These are phyloP conservation scores for Entoloma clypeatum DNA, from an alignment of 1,284 basidiomycete genomes.

Conservation along the genomic window DNA sequence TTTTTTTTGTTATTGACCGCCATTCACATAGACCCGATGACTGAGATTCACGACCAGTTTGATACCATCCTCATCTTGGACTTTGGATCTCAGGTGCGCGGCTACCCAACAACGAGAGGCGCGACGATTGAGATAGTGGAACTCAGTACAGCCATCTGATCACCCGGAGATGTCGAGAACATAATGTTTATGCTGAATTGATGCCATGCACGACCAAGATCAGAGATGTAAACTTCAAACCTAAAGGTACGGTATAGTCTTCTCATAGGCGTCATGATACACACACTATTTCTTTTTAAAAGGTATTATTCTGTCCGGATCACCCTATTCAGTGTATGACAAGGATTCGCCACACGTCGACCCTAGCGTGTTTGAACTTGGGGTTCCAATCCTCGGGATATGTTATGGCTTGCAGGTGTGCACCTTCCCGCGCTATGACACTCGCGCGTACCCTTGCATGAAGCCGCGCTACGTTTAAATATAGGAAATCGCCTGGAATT, in stretches of 20 bases:
- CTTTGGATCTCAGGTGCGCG: slow-evolving; percentile 90
- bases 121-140: slow-evolving; percentile 11
- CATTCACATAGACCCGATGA: slow-evolving; percentile 39
- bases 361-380: slow-evolving; percentile 88
- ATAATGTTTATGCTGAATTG: slow-evolving; percentile 97
- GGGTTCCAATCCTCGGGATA: slow-evolving; percentile 93
- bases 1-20: slow-evolving; percentile 4
- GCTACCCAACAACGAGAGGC: neutral
- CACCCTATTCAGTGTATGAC: slow-evolving; percentile 98
- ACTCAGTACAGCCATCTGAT: slow-evolving; percentile 95
- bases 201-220: slow-evolving; percentile 96
- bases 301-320: slow-evolving; percentile 98
- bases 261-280: neutral
- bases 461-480: neutral
- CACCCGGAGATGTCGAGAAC: slow-evolving; percentile 95
- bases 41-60: slow-evolving; percentile 92
- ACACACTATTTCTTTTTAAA: slow-evolving; percentile 15
- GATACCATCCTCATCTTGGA: slow-evolving; percentile 97
- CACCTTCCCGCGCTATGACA: neutral
- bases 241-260: slow-evolving; percentile 69
- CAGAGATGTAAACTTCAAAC: slow-evolving; percentile 87
- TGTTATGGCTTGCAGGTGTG: slow-evolving; percentile 95
- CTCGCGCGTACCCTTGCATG: neutral
- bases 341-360: slow-evolving; percentile 92
- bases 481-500: slow-evolving; percentile 90